Conservation (phyloP, 2,329 filamentous ascomycete species). For the Neofusicoccum umdonicola region DNA sequence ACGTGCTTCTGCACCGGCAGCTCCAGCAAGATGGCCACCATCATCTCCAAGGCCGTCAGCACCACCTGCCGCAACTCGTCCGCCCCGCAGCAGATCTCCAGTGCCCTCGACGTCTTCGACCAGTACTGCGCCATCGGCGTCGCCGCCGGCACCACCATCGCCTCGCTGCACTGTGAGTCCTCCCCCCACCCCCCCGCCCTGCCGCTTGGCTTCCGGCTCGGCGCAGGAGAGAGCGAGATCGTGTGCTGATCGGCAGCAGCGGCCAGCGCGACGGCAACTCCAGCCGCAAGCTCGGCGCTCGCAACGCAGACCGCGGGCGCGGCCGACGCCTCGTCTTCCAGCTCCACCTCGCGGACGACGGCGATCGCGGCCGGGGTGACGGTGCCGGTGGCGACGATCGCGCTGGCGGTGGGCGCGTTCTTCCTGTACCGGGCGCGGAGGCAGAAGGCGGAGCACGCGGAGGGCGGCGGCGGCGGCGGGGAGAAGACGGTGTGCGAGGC, state of each 20-base stretch:
- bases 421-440: background rate
- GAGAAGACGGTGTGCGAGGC: background rate
- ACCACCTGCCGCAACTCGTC: background rate
- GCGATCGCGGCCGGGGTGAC: background rate
- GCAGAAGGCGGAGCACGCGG: background rate
- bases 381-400: background rate
- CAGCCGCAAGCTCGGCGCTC: background rate
- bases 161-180: too few relatives aligned
- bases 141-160: background rate
- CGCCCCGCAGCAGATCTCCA: background rate
- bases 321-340: background rate
- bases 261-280: background rate
- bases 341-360: background rate
- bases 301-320: background rate
- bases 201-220: too few relatives aligned
- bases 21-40: background rate
- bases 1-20: constrained; percentile 3
- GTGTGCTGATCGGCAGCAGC: too few relatives aligned
- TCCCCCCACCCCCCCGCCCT: too few relatives aligned
- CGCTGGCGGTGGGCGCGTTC: background rate
- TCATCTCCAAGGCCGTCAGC: background rate
- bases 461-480: background rate
- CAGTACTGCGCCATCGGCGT: background rate
- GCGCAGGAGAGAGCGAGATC: too few relatives aligned
- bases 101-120: background rate